Percentiles rank a stretch among this genome's conserved stretches.
Conservation (phyloP, 2,329 filamentous ascomycete genomes). For the Fusarium newnesense region DNA sequence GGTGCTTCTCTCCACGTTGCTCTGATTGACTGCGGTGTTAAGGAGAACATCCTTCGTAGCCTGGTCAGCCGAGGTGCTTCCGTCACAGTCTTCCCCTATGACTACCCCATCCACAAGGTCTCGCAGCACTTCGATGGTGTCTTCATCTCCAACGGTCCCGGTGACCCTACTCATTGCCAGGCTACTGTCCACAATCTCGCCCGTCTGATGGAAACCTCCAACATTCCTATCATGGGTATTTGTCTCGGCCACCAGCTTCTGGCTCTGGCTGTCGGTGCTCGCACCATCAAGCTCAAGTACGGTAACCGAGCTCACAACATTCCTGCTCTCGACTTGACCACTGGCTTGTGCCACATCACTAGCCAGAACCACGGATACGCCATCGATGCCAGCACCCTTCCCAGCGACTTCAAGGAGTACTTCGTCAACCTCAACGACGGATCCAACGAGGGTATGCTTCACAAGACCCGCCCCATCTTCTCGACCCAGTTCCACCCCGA, state of each 20-base stretch:
- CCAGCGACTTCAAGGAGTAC: constrained; percentile 93
- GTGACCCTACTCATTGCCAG: constrained; percentile 97
- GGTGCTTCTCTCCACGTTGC: constrained; percentile 90
- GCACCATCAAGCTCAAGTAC: constrained; percentile 98
- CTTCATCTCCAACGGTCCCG: constrained; percentile 98
- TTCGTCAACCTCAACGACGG: constrained; percentile 98
- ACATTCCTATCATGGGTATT: constrained; percentile 96
- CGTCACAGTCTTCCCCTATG: constrained; percentile 93
- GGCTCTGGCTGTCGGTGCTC: constrained; percentile 86
- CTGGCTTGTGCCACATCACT: constrained; percentile 97
- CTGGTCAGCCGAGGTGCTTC: constrained; percentile 91
- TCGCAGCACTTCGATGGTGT: constrained; percentile 97
- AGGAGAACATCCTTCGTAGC: constrained; percentile 98
- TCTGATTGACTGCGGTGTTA: constrained; percentile 97
- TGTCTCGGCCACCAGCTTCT: constrained; percentile 97
- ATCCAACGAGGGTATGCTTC: constrained; percentile 96
- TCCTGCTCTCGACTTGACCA: constrained; percentile 91
- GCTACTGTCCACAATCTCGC: constrained; percentile 92
- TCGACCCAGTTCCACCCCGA: constrained; percentile 99
- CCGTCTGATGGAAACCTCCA: constrained; percentile 89
- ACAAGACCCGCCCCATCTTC: constrained; percentile 96
- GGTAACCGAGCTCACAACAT: constrained; percentile 99
- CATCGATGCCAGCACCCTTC: constrained; percentile 84
- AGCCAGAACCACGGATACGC: constrained; percentile 99
- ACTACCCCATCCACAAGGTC: constrained; percentile 98